These are phyloP conservation scores for Vicia villosa DNA, from an alignment of 306 rosid genomes.

Conservation along the genomic window DNA sequence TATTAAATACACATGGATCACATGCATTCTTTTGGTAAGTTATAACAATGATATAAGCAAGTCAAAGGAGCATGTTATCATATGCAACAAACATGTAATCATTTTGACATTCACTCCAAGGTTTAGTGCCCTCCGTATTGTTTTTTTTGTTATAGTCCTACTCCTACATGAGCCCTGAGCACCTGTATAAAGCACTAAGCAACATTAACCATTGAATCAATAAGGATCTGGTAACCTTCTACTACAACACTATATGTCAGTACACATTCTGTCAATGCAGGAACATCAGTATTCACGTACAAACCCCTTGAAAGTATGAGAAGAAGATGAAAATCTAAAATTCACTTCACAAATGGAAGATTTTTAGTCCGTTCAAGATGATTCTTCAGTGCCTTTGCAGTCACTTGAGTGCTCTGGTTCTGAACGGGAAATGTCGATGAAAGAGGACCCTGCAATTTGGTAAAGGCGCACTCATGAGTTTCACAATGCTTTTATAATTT, in stretches of 20 bases:
- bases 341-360: constrained; percentile 78
- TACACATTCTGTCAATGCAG: constrained; percentile 80
- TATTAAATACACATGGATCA: not conserved
- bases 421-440: constrained; percentile 74
- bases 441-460: constrained; percentile 82
- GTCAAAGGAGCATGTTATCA: too few species aligned
- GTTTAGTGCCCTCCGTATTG: too few species aligned
- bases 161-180: constrained; percentile 27
- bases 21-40: constrained; percentile 1
- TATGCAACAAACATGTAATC: too few species aligned
- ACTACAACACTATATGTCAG: constrained; percentile 68
- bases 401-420: constrained; percentile 60
- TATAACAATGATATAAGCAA: constrained; percentile 5
- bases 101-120: too few species aligned
- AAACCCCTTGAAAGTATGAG: constrained; percentile 66
- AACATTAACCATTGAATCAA: constrained; percentile 83
- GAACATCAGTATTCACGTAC: constrained; percentile 72
- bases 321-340: constrained; percentile 89
- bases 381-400: constrained; percentile 68
- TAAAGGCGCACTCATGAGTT: constrained; percentile 19
- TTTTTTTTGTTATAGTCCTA: too few species aligned
- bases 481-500: constrained; percentile 11
- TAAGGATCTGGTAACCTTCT: constrained; percentile 87
- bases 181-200: constrained; percentile 42
- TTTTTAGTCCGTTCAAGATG: constrained; percentile 75